phyloP scores from a whole-genome alignment of 345 rosid genomes.

The Rhodamnia argentea region DNA sequence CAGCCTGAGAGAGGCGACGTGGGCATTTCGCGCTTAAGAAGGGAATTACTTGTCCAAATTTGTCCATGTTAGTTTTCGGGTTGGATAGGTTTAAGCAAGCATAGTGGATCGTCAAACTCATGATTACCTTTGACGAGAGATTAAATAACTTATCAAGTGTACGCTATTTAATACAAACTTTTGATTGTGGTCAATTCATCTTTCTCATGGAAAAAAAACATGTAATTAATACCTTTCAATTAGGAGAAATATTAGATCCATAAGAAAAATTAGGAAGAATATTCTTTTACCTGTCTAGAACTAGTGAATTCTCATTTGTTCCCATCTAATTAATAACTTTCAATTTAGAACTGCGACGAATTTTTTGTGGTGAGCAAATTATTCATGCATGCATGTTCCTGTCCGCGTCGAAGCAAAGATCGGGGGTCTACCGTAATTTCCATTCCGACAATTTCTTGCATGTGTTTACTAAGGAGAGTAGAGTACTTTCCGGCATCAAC shows the following conservation, averaged over 20 bases:
- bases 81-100: neutral
- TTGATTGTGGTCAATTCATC: neutral
- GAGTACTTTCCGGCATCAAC: neutral
- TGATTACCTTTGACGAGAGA: neutral
- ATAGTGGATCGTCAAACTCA: no score
- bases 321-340: neutral
- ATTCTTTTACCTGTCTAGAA: neutral
- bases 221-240: neutral
- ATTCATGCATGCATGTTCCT: neutral
- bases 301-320: neutral
- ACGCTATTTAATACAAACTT: neutral
- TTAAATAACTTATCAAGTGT: neutral
- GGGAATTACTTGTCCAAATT: no score
- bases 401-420: neutral
- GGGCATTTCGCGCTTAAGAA: no score
- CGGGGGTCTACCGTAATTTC: neutral
- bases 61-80: neutral
- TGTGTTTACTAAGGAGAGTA: neutral
- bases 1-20: neutral
- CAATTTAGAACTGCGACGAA: rapidly evolving
- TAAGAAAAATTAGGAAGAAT: no score
- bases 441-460: neutral
- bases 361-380: neutral
- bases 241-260: neutral
- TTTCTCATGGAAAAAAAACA: neutral